phyloP scores from a whole-genome alignment of 345 rosid genomes.

The Microthlaspi erraticum region DNA sequence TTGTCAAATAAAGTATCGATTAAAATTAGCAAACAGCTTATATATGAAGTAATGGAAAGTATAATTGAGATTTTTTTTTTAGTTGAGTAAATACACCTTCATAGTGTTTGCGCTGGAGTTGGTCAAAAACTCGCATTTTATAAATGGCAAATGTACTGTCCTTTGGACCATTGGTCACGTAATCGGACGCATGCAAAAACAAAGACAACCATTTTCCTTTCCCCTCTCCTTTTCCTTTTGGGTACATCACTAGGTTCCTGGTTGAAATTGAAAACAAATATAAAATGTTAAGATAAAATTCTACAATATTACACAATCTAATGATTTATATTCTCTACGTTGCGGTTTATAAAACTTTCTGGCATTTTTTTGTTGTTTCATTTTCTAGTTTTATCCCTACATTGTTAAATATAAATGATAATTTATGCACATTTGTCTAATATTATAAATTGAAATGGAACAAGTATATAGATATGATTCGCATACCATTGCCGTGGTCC shows the following conservation, averaged over 20 bases:
- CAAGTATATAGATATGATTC: not conserved
- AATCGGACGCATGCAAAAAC: not conserved
- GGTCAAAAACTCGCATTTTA: slow-evolving; percentile 18
- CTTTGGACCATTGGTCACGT: not conserved
- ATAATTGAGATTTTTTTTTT: too few relatives aligned
- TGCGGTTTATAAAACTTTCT: too few relatives aligned
- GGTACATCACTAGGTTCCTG: slow-evolving; percentile 19
- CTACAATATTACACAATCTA: too few relatives aligned
- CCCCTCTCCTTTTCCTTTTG: not conserved
- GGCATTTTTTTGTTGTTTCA: too few relatives aligned
- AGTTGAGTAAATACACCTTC: not conserved
- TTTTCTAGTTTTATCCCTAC: too few relatives aligned
- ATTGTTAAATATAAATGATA: too few relatives aligned
- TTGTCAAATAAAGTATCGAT: not conserved
- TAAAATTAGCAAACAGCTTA: not conserved
- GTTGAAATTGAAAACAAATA: not conserved
- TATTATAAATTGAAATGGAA: not conserved
- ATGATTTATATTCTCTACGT: too few relatives aligned
- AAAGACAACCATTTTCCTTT: slow-evolving; percentile 11
- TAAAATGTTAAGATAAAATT: too few relatives aligned
- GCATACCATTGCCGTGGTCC: slow-evolving; percentile 28
- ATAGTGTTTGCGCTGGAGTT: not conserved
- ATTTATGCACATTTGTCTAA: too few relatives aligned
- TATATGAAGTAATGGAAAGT: not conserved
- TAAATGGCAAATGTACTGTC: not conserved